phyloP scores from a whole-genome alignment of 1,139 yeast species.

The Debaryomyces subglobosus region DNA sequence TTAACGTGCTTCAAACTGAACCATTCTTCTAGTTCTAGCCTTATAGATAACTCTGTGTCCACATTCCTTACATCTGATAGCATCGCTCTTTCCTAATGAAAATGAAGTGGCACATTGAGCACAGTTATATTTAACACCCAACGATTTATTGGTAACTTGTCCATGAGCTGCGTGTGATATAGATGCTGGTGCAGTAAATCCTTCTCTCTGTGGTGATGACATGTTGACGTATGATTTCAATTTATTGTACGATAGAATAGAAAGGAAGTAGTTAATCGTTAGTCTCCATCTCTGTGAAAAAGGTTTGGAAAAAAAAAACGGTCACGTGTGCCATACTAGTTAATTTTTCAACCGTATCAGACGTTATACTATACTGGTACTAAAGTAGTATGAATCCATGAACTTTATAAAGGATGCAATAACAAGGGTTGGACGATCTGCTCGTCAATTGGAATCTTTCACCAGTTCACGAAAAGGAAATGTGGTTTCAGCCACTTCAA shows the following conservation, averaged over 20 bases:
- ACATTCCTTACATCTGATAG: constrained; percentile 97
- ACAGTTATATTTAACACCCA: constrained; percentile 91
- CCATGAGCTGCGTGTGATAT: constrained; percentile 67
- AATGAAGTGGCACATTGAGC: constrained; percentile 95
- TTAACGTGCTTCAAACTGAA: constrained; percentile 56
- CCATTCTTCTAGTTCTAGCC: constrained; percentile 97
- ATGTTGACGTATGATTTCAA: constrained; percentile 25
- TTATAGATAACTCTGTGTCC: constrained; percentile 97
- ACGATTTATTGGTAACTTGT: constrained; percentile 64
- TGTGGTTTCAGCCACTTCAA: background rate
- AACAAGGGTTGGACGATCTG: constrained; percentile 25
- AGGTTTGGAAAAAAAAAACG: constrained; percentile 1
- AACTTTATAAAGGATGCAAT: constrained; percentile 27
- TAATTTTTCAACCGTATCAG: background rate
- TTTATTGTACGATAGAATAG: background rate
- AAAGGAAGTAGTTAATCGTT: background rate
- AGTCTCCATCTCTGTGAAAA: background rate
- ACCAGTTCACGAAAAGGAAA: constrained; percentile 7
- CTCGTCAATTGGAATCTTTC: constrained; percentile 22
- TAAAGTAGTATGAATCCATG: constrained; percentile 15
- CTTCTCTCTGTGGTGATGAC: constrained; percentile 79
- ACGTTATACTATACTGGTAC: background rate
- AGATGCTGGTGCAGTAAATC: constrained; percentile 85
- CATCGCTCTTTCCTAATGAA: constrained; percentile 88
- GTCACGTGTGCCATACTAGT: constrained; percentile 1